A percentile compares a stretch with the other conserved stretches of the same genome.
Evolutionary conservation across 345 rosid genomes (phyloP).

Genomic region (Citrus mangshanensis): DNA sequence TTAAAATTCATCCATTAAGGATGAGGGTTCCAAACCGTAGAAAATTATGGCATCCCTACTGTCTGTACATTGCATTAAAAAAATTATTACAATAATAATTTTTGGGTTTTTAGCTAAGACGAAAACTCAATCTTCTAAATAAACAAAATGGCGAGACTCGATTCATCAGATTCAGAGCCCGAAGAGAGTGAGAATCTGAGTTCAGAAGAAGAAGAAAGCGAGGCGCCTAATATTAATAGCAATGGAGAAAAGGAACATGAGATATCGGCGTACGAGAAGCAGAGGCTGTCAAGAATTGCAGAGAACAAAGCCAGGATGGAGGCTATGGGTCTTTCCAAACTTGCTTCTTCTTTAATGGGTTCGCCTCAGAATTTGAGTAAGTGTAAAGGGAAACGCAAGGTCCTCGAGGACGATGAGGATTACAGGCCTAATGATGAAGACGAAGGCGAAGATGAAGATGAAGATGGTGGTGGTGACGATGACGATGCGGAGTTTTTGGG

Average conservation of each 20-base stretch:
- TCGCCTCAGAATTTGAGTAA: slow-evolving; percentile 26
- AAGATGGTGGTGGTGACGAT: slow-evolving; percentile 15
- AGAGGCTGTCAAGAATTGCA: slow-evolving; percentile 67
- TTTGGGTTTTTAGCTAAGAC: not conserved
- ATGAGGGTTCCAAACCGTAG: too few relatives aligned
- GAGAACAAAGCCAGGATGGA: slow-evolving; percentile 80
- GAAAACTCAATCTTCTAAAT: too few relatives aligned
- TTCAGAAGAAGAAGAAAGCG: slow-evolving; percentile 35
- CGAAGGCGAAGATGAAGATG: slow-evolving; percentile 15
- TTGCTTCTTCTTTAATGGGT: slow-evolving; percentile 47
- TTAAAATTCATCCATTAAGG: too few relatives aligned
- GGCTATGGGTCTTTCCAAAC: slow-evolving; percentile 64
- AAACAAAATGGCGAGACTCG: slow-evolving; percentile 23
- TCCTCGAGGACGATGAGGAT: slow-evolving; percentile 61
- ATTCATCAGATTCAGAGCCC: slow-evolving; percentile 14
- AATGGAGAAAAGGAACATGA: slow-evolving; percentile 16
- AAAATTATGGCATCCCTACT: too few relatives aligned
- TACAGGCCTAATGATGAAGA: slow-evolving; percentile 42
- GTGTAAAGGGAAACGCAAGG: slow-evolving; percentile 44
- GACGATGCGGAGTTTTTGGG: slow-evolving; percentile 34
- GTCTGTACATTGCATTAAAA: too few relatives aligned
- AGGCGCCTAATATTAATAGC: not conserved
- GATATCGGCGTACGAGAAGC: slow-evolving; percentile 61
- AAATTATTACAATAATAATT: too few relatives aligned
- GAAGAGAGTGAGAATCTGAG: slow-evolving; percentile 30